Base-by-base conservation (phyloP, 2,329 filamentous ascomycete species). In the Blumeria hordei region DNA sequence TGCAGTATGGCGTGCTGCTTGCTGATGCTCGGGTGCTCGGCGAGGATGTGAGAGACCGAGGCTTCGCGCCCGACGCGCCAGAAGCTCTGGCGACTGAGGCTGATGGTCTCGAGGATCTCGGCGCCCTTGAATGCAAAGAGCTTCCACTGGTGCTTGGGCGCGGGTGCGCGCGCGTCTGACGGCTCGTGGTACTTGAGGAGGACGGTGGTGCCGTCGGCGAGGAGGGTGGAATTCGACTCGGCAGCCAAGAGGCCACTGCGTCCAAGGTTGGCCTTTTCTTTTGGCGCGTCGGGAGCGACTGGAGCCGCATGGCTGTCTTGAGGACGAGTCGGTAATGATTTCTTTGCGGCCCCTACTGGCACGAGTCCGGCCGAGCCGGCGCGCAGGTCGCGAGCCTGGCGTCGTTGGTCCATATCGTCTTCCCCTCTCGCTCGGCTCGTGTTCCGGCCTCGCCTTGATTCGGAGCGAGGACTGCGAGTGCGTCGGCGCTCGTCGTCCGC, bases 181-280 rank as follows among this genome's bases (percentile, higher is more conserved):
- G 92, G 92, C 68, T 98, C 92, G 69, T 95, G 85, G 68, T 98
- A 98, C 71, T 96, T 96, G 50, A 98, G 76, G 3, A 86, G 79
- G 55, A 94, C 80, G 21, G 76, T 75, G 3, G 80, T 83, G 56
- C 85, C 86, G 62, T 80, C 79, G 32, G 77, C 77, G 59, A 93
- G 80, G 7, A 79, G 79, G 16, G 81, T 68, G 1, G 77, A 72
- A 66, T 98, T 96, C 54, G 88, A 88, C 59, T 87, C 88, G 47
- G 88, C 86, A 2, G 92, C 92, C 16, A 98, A 74, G 7, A 83
- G 72, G 33, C 92, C 92, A 0, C 88, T 88, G 36, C 74, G 78
- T 18, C 76, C 78, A 67, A 83, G 94, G 68, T 95, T 98, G 43
- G 88, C 85, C 67, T 88, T 88, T 66, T 96, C 82, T 64, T 92